Conservation (phyloP, 257 asterid genomes). For the Solanum dulcamara region DNA sequence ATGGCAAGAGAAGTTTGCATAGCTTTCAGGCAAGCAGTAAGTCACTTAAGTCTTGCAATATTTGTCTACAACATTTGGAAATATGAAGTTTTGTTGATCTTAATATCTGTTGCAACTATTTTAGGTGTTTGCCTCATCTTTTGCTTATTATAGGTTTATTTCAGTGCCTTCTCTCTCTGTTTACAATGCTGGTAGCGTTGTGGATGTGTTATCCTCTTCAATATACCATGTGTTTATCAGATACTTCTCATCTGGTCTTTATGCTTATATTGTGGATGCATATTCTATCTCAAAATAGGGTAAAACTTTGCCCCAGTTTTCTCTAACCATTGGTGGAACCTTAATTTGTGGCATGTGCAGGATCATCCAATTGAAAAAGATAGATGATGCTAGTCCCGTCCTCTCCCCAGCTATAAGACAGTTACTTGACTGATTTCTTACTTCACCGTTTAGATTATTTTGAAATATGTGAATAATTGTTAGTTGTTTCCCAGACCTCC, state of each 20-base stretch:
- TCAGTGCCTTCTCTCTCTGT: not conserved
- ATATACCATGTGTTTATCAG: not conserved
- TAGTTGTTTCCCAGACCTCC: not conserved
- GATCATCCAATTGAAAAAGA: not conserved
- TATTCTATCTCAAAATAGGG: not conserved
- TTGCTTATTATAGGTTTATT: not conserved
- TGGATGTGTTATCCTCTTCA: not conserved
- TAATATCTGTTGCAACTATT: not conserved
- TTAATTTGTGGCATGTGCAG: not conserved
- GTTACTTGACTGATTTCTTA: not conserved
- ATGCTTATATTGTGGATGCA: not conserved
- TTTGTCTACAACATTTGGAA: not conserved
- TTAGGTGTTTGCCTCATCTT: not conserved
- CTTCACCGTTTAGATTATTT: not conserved
- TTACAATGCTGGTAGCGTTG: not conserved
- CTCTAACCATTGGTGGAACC: not conserved
- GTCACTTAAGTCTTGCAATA: slow-evolving; percentile 12
- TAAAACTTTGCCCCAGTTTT: not conserved
- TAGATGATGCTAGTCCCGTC: not conserved
- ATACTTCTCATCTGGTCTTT: not conserved
- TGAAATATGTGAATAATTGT: not conserved
- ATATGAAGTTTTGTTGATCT: not conserved
- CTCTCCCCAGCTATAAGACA: not conserved
- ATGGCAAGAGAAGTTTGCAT: slow-evolving; percentile 96
- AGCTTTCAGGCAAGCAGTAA: slow-evolving; percentile 93